phyloP scores from a whole-genome alignment of 2,329 filamentous ascomycete species.

The Ophiosphaerella narmari region DNA sequence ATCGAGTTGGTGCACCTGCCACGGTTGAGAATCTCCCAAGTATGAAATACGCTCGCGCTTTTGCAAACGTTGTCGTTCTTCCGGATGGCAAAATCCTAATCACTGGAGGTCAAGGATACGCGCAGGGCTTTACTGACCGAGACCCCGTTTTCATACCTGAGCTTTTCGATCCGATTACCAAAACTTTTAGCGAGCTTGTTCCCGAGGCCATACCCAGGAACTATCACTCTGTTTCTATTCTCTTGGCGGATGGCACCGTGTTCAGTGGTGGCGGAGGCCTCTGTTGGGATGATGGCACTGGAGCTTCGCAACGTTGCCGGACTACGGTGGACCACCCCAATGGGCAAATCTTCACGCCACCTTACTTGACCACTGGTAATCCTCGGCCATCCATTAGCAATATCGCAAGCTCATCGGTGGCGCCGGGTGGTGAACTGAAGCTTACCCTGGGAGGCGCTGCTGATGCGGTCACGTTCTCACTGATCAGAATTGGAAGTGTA shows the following conservation, averaged over 20 bases:
- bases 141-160: slow-evolving; percentile 21
- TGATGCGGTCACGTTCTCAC: slow-evolving; percentile 12
- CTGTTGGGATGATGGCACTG: slow-evolving; percentile 18
- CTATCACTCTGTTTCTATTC: slow-evolving; percentile 29
- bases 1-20: slow-evolving; percentile 15
- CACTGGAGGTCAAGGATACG: slow-evolving; percentile 24
- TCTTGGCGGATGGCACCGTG: slow-evolving; percentile 25
- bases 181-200: slow-evolving; percentile 19
- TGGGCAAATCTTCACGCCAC: slow-evolving; percentile 59
- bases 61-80: slow-evolving; percentile 25
- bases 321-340: slow-evolving; percentile 54
- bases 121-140: slow-evolving; percentile 17
- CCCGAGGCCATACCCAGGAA: slow-evolving; percentile 20
- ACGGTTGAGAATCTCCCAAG: slow-evolving; percentile 13
- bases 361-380: slow-evolving; percentile 54
- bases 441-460: slow-evolving; percentile 14
- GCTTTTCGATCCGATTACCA: slow-evolving; percentile 24
- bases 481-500: slow-evolving; percentile 27
- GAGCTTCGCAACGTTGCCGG: slow-evolving; percentile 46
- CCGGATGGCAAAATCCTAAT: slow-evolving; percentile 30
- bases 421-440: slow-evolving; percentile 15
- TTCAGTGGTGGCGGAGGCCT: slow-evolving; percentile 28
- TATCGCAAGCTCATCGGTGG: slow-evolving; percentile 4
- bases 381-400: slow-evolving; percentile 18
- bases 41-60: slow-evolving; percentile 19